These are phyloP conservation scores for Rhodotorula taiwanensis DNA, from an alignment of 768 basidiomycete species.

Conservation along the genomic window DNA sequence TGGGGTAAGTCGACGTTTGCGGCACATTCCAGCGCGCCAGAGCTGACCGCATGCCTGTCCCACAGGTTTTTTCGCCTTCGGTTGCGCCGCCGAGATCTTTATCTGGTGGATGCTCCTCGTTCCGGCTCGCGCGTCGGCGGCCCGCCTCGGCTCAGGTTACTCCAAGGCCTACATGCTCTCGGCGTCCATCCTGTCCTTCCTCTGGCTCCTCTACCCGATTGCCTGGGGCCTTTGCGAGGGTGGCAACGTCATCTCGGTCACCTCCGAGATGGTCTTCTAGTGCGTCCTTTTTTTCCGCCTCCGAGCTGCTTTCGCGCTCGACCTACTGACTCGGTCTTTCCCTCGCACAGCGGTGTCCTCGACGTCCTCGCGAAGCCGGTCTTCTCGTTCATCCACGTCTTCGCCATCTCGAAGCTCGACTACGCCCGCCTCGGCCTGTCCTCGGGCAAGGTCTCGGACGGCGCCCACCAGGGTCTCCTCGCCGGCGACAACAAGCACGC, in stretches of 20 bases:
- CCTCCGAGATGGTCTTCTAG: constrained; percentile 51
- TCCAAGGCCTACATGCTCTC: constrained; percentile 42
- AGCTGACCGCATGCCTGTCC: background rate
- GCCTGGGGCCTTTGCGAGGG: constrained; percentile 54
- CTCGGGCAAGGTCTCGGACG: constrained; percentile 25
- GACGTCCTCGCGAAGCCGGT: constrained; percentile 47
- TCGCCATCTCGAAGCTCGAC: constrained; percentile 43
- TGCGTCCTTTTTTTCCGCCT: background rate
- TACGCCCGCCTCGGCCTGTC: constrained; percentile 38
- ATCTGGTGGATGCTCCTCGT: constrained; percentile 49
- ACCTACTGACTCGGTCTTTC: too few relatives aligned
- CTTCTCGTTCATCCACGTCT: constrained; percentile 44
- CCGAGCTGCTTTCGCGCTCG: background rate
- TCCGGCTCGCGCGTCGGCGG: constrained; percentile 40
- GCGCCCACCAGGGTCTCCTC: constrained; percentile 8
- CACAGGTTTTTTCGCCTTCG: constrained; percentile 51
- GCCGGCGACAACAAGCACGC: background rate
- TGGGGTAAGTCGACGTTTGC: constrained; percentile 43
- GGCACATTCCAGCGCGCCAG: background rate
- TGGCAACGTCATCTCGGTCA: constrained; percentile 52
- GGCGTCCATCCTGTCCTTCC: constrained; percentile 52
- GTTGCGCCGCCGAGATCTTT: constrained; percentile 50
- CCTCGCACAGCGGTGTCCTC: constrained; percentile 49
- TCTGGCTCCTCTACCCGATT: constrained; percentile 58
- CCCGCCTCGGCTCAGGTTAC: constrained; percentile 36